Conservation (phyloP, 257 asterid genomes). For the Galeopsis tetrahit region DNA sequence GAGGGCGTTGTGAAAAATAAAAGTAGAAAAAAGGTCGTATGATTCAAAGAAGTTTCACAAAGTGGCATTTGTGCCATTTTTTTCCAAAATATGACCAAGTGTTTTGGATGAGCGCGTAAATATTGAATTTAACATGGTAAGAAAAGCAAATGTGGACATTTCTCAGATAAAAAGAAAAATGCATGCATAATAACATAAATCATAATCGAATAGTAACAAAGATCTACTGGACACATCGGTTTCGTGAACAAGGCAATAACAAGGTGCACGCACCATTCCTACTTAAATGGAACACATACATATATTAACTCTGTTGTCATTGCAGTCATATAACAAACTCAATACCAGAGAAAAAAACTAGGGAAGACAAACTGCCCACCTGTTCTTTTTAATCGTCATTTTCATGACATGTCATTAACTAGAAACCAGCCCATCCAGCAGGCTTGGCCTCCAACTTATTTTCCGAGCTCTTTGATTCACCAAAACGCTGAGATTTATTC, state of each 20-base stretch:
- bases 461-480: conserved; percentile 51
- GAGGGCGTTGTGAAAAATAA: background rate
- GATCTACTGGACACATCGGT: background rate
- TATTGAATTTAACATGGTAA: background rate
- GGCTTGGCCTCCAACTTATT: conserved; percentile 73
- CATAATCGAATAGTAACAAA: background rate
- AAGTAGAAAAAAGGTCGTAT: background rate
- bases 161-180: background rate
- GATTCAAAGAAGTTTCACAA: too few species aligned
- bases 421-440: conserved; percentile 98
- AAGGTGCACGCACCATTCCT: background rate
- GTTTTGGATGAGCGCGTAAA: background rate
- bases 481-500: conserved; percentile 57
- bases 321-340: conserved; percentile 36
- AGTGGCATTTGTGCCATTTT: background rate
- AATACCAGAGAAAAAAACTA: conserved; percentile 31
- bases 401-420: conserved; percentile 21
- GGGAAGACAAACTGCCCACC: background rate
- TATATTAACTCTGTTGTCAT: conserved; percentile 8
- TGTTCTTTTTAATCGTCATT: conserved; percentile 6
- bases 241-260: background rate
- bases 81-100: background rate
- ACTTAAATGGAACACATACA: conserved; percentile 17
- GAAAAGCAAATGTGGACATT: background rate
- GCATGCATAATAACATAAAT: background rate